Base-by-base conservation (phyloP, 2,329 filamentous ascomycete genomes). In the Xylaria sp. region DNA sequence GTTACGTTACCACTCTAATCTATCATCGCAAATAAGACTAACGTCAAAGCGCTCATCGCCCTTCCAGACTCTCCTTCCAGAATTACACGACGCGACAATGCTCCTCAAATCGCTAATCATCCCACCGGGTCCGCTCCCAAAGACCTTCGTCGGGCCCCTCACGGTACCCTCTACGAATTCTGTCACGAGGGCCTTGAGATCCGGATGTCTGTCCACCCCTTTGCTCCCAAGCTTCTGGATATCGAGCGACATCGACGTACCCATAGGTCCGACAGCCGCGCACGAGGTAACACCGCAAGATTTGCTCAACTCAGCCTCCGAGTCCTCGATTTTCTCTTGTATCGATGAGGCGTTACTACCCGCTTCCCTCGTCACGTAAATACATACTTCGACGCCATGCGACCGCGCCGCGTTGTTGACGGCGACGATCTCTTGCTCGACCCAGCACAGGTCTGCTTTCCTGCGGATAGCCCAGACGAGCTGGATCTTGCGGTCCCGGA, bases 391-490 rank as follows among this genome's bases (percentile, higher is more conserved):
- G 52, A 90, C 76, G 4, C 78, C 73, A 52, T 79, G 76, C 0
- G 69, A 65, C 2, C 73, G 70, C 3, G 77, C 77, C 1, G 77
- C 74, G 7, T 76, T 76, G 4, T 75, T 76, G 9, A 90, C 75
- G 6, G 79, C 66, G 2, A 81, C 77, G 11, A 91, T 75, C 71
- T 91, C 89, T 5, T 77, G 70, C 25, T 76, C 74, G 9, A 90
- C 77, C 87, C 89, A 91, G 19, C 80, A 77, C 15, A 85, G 73
- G 64, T 90, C 84, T 6, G 74, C 72, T 6, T 77, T 76, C 42
- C 83, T 81, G 14, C 87, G 80, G 38, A 91, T 79, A 1, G 84
- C 83, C 89, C 89, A 91, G 59, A 90, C 77, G n/a, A 91, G 82
- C 68, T 88, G 83, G 1, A 90, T 72, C 62, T 78, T 81, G 54